phyloP scores from a whole-genome alignment of 495 filamentous ascomycete genomes.

The Aspergillus olivimuriae region DNA sequence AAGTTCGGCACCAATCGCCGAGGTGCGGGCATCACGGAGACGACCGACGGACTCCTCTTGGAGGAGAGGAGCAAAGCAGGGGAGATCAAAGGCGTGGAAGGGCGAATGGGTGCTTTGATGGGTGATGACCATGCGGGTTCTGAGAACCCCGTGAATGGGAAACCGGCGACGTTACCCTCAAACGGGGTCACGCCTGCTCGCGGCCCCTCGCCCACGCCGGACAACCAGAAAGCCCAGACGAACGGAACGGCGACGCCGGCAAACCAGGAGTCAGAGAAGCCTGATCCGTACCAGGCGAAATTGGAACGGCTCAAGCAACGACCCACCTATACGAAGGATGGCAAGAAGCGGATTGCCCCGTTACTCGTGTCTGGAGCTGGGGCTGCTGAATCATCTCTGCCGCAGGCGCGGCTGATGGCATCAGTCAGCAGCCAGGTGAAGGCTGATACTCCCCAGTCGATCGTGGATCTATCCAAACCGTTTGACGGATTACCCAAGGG shows the following conservation, averaged over 20 bases:
- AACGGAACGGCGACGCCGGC: conserved; percentile 33
- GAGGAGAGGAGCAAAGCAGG: conserved; percentile 90
- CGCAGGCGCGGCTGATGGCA: conserved; percentile 74
- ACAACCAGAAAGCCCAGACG: conserved; percentile 31
- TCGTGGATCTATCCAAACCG: conserved; percentile 87
- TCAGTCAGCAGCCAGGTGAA: conserved; percentile 51
- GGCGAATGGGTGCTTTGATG: conserved; percentile 96
- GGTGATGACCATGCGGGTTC: conserved; percentile 54
- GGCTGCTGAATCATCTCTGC: conserved; percentile 77
- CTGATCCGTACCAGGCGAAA: conserved; percentile 58
- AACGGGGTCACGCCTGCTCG: conserved; percentile 40
- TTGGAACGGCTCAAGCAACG: conserved; percentile 79
- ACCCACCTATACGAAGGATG: conserved; percentile 92
- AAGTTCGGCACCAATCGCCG: conserved; percentile 86
- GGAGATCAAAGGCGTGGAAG: conserved; percentile 82
- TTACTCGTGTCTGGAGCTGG: conserved; percentile 82
- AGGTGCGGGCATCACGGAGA: conserved; percentile 83
- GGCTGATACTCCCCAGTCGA: conserved; percentile 72
- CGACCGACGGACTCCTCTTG: conserved; percentile 74
- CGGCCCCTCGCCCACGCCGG: conserved; percentile 28
- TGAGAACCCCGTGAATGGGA: conserved; percentile 39
- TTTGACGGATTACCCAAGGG: conserved; percentile 91
- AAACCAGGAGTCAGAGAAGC: conserved; percentile 46
- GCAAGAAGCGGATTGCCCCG: conserved; percentile 91
- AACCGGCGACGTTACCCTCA: conserved; percentile 22